phyloP scores from a whole-genome alignment of 352 stramenopile genomes.

The Phytopythium litorale region DNA sequence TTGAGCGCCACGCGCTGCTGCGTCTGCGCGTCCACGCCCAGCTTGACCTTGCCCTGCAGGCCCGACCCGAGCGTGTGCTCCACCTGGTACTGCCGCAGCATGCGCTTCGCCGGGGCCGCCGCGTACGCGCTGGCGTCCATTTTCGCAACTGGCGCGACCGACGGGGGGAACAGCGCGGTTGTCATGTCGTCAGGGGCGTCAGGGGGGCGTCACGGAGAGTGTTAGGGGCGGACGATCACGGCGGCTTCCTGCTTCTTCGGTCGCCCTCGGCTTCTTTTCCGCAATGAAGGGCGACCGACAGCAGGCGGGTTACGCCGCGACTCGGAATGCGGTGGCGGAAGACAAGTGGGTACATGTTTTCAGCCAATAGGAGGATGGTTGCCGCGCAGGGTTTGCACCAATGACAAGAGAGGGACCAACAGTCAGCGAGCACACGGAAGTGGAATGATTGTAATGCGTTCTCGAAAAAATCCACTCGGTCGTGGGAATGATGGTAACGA shows the following conservation, averaged over 20 bases:
- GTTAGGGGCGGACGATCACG: neutral
- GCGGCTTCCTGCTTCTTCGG: neutral
- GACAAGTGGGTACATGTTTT: conserved; percentile 7
- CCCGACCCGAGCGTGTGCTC: conserved; percentile 77
- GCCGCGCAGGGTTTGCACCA: neutral
- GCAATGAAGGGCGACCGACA: neutral
- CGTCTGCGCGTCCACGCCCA: conserved; percentile 76
- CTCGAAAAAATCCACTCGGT: conserved; percentile 1
- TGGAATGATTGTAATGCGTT: neutral
- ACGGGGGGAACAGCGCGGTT: conserved; percentile 21
- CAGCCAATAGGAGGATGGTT: neutral
- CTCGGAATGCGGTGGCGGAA: neutral
- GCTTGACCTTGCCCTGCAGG: conserved; percentile 87
- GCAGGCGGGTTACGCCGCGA: neutral
- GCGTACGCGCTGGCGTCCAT: conserved; percentile 22
- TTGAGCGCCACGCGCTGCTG: conserved; percentile 87
- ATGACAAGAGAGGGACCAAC: neutral
- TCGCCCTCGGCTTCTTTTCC: neutral
- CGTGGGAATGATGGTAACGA: neutral
- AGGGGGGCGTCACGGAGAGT: neutral
- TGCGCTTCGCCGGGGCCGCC: conserved; percentile 20
- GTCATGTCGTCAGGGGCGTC: conserved; percentile 10
- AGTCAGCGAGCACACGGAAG: neutral
- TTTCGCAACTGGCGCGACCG: conserved; percentile 25
- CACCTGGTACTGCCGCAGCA: conserved; percentile 75